Evolutionary conservation across 1,284 basidiomycete species (phyloP), one percentile per base, ranked within the genome.

Genomic region (Mixia osmundae): DNA sequence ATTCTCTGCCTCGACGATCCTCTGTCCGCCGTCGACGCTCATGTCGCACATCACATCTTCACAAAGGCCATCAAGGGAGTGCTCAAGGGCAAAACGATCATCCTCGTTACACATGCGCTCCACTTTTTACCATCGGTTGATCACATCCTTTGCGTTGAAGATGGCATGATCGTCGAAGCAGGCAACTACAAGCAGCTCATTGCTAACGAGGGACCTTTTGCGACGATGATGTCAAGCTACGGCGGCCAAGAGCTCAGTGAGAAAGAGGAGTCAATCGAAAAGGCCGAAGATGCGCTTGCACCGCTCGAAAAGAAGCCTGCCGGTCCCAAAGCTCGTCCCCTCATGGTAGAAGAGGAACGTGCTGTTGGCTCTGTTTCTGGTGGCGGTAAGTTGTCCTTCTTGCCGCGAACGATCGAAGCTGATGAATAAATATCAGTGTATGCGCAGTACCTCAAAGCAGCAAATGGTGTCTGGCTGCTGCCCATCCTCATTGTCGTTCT

Each of bases 31-130:
- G 64, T 80, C 22, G 79, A 78, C 52, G 79, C 80, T 3, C 79
- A 85, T 48, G 80, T 89, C 30, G 80, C 78, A 28, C 77, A 76
- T 53, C 64, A 70, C 4, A 71, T 89, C 19, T 83, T 89, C 60
- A 69, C 75, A 49, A 72, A 85, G 45, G 76, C 83, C 18, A 64
- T 87, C 41, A 63, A 71, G 41, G 67, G 71, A 45, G 65, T 61
- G 6, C 61, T 73, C n/a, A 60, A 63, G 4, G 68, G 66, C 41
- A 79, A 78, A 55, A 29, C 27, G 12, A 14, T 29, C 27, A 7
- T 29, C 6, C 33, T 34, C 35, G 75, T 79, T 29, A 82, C 77
- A 0, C 77, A 80, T 47, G 76, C 74, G 0, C 61, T 82, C 5
- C 76, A 80, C 53, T 76, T 80, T 58, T 64, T 80, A 15, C 71